Conservation (phyloP, 2,329 filamentous ascomycete species). For the Fusarium sp. region DNA sequence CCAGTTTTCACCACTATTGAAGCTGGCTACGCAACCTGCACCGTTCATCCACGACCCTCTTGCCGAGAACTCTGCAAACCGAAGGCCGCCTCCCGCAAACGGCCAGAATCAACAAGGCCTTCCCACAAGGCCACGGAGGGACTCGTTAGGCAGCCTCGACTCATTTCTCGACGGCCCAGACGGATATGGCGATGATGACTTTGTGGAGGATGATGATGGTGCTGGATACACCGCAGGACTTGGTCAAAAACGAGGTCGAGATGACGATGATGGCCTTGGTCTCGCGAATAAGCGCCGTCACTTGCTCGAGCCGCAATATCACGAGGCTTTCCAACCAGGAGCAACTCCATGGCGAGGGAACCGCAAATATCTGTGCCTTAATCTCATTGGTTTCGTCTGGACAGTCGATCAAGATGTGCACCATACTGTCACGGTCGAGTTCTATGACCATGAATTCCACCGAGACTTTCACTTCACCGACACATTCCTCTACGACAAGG, state of each 20-base stretch:
- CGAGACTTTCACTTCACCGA: constrained; percentile 98
- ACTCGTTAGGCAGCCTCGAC: constrained; percentile 80
- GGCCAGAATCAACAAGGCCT: constrained; percentile 60
- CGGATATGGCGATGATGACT: constrained; percentile 72
- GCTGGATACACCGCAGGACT: constrained; percentile 79
- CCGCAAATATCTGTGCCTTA: constrained; percentile 90
- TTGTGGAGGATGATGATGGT: constrained; percentile 94
- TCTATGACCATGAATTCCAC: constrained; percentile 93
- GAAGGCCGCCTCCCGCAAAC: constrained; percentile 63
- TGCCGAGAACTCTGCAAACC: constrained; percentile 73
- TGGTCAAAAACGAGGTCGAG: constrained; percentile 60
- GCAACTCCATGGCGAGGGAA: constrained; percentile 97
- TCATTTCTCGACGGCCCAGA: constrained; percentile 74
- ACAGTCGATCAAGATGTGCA: constrained; percentile 94
- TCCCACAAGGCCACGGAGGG: constrained; percentile 63
- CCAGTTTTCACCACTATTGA: constrained; percentile 65
- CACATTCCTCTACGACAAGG: constrained; percentile 94
- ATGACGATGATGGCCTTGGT: constrained; percentile 61
- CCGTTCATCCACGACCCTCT: constrained; percentile 87
- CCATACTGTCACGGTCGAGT: constrained; percentile 95
- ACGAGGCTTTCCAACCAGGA: constrained; percentile 90
- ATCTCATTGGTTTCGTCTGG: constrained; percentile 94
- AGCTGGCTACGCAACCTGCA: constrained; percentile 72
- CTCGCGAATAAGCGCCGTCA: constrained; percentile 60
- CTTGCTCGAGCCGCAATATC: constrained; percentile 69